phyloP scores from a whole-genome alignment of 208 protist genomes.

The Trypanosoma congolense region DNA sequence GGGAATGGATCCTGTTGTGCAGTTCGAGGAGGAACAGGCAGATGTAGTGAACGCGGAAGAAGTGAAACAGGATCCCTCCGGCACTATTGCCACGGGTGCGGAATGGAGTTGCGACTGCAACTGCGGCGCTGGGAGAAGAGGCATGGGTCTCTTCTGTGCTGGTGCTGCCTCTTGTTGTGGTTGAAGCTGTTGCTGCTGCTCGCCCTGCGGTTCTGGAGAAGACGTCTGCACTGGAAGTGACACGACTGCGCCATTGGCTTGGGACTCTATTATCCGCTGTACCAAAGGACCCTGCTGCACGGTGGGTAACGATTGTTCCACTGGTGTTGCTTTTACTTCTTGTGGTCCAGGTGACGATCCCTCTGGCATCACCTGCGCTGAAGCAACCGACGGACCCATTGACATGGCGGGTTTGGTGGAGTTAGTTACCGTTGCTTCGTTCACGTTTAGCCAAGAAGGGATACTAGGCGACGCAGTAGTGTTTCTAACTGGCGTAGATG shows the following conservation, averaged over 20 bases:
- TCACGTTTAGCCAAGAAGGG: slow-evolving; percentile 1
- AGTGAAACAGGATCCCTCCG: no score
- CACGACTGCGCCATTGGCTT: no score
- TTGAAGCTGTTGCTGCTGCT: no score
- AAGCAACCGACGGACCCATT: background rate
- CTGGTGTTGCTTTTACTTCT: background rate
- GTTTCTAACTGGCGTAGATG: background rate
- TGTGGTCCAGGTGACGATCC: background rate
- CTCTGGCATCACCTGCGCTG: background rate
- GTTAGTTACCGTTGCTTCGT: background rate
- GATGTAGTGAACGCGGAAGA: background rate
- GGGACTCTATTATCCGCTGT: no score
- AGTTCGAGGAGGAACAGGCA: background rate
- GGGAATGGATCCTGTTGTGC: background rate
- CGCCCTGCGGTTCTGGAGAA: no score
- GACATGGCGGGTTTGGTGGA: background rate
- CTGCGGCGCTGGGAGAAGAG: background rate
- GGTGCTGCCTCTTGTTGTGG: no score
- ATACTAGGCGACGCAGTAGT: slow-evolving; percentile 1
- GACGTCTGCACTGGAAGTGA: no score
- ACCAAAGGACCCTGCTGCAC: no score
- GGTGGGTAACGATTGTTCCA: background rate
- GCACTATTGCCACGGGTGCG: background rate
- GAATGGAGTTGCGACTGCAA: no score
- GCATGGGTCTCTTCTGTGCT: background rate